A percentile compares a stretch with the other conserved stretches of the same genome.
These are phyloP conservation scores for Pilatotrama ljubarskyi DNA, from an alignment of 768 basidiomycete genomes.

Conservation along the genomic window DNA sequence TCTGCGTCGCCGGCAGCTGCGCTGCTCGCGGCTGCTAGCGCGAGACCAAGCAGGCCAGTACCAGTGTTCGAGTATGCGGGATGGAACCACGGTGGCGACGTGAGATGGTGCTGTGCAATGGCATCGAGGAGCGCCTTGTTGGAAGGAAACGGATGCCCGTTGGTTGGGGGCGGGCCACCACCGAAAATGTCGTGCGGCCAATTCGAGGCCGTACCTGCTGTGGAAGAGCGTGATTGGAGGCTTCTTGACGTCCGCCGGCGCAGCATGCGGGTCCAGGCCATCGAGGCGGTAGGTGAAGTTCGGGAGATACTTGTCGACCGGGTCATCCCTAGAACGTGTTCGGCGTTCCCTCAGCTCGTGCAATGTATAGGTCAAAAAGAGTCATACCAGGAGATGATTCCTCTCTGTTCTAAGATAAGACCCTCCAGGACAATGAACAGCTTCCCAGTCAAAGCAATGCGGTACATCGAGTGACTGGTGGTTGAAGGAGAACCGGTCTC, in stretches of 20 bases:
- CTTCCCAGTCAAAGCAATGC: conserved; percentile 54
- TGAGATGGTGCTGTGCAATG: conserved; percentile 39
- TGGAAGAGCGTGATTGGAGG: conserved; percentile 30
- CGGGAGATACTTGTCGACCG: conserved; percentile 46
- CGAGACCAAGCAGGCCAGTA: conserved; percentile 36
- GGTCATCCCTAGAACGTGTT: conserved; percentile 44
- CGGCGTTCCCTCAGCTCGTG: background rate
- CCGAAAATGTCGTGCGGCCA: conserved; percentile 44
- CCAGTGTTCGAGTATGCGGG: conserved; percentile 46
- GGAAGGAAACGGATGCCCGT: conserved; percentile 35
- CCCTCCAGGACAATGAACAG: conserved; percentile 51
- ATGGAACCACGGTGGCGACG: conserved; percentile 45
- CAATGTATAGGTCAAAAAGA: background rate
- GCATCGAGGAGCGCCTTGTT: conserved; percentile 37
- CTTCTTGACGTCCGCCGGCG: background rate
- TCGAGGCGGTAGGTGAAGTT: conserved; percentile 34
- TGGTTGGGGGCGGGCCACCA: conserved; percentile 30
- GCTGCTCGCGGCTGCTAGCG: conserved; percentile 36
- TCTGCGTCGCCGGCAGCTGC: background rate
- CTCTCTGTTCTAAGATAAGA: conserved; percentile 48
- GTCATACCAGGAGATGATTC: conserved; percentile 34
- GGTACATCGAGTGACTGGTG: conserved; percentile 48
- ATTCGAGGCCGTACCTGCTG: conserved; percentile 33
- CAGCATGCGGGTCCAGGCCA: conserved; percentile 17
- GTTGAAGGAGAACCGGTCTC: conserved; percentile 8